Conservation (phyloP, 2,329 filamentous ascomycete species). For the Endothia cerciana region DNA sequence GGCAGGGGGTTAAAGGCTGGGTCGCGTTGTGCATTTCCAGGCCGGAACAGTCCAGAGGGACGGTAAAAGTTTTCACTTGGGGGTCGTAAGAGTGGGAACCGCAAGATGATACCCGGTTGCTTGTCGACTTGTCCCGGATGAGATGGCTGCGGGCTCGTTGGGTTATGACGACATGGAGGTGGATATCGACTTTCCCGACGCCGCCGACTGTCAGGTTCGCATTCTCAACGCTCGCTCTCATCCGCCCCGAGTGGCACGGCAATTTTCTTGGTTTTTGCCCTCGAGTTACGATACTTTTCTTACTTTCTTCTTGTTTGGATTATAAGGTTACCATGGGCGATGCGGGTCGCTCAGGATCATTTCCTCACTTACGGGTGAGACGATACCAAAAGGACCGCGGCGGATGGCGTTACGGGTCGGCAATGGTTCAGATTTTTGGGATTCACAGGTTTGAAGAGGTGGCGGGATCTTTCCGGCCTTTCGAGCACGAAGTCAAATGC, state of each 20-base stretch:
- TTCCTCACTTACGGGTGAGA: constrained; percentile 4
- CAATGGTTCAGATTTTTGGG: not conserved
- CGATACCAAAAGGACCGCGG: constrained; percentile 12
- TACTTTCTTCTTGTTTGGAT: not conserved
- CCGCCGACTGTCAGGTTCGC: not conserved
- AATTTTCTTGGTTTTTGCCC: not conserved
- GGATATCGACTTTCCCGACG: constrained; percentile 8
- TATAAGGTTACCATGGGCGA: not conserved
- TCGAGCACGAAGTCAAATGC: constrained; percentile 23
- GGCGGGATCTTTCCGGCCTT: constrained; percentile 12
- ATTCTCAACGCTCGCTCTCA: constrained; percentile 6
- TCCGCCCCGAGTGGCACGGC: not conserved
- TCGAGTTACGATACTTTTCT: constrained; percentile 3
- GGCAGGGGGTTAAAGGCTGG: constrained; percentile 11
- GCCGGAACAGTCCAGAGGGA: constrained; percentile 17
- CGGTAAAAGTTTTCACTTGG: constrained; percentile 24
- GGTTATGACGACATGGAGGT: constrained; percentile 18
- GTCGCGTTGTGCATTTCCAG: constrained; percentile 26
- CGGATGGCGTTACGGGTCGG: constrained; percentile 11
- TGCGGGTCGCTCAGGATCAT: constrained; percentile 4
- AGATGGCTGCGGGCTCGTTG: constrained; percentile 11
- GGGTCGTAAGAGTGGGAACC: constrained; percentile 21
- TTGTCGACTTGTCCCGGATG: constrained; percentile 21
- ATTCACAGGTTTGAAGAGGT: not conserved
- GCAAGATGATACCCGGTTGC: constrained; percentile 28